Base-by-base conservation (phyloP, 177 flowering plant genomes). In the Vitis hybrid region DNA sequence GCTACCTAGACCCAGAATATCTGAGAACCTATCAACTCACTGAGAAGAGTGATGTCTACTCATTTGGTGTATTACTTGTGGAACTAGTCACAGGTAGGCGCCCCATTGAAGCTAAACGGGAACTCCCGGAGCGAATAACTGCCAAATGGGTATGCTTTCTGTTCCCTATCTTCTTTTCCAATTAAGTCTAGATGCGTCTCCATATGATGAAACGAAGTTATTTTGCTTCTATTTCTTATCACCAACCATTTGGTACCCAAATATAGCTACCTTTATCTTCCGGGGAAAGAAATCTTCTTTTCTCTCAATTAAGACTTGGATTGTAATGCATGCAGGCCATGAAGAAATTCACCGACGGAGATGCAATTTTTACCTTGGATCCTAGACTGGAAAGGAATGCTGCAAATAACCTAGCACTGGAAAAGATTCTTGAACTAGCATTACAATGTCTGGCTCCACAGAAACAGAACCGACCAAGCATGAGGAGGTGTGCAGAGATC, bases 1-100 rank as follows among this genome's bases (percentile, higher is more conserved):
- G 99, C 31, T 95, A 95, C 83, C 83, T 95, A 63, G 99, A 95
- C 74, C 99, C 99, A 11, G 98, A 93, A 64, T 95, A 95, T 80
- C 82, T 95, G 10, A 84, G 75, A 66, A 93, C 97, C 29, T 89
- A 89, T 73, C 97, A 93, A 65, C 96, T 95, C 48, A 95, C 98
- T 4, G 98, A 93, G 69, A 95, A 95, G 77, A 95, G 98, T 70
- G 99, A 93, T 79, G 98, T 95, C 51, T 95, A 87, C 71, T 95
- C 99, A 1, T 95, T 93, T 71, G 99, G 99, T 15, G 90, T 95
- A 31, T 75, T 95, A 55, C 78, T 95, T 69, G 94, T 93, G 74
- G 99, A 95, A 70, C 71, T 95, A 5, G 74, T 93, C 60, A 79
- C 98, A 16, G 98, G 98, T 51, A 84, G 98, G 70, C 90, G 97